phyloP scores from a whole-genome alignment of 1,284 basidiomycete species.

The Cerioporus squamosus region DNA sequence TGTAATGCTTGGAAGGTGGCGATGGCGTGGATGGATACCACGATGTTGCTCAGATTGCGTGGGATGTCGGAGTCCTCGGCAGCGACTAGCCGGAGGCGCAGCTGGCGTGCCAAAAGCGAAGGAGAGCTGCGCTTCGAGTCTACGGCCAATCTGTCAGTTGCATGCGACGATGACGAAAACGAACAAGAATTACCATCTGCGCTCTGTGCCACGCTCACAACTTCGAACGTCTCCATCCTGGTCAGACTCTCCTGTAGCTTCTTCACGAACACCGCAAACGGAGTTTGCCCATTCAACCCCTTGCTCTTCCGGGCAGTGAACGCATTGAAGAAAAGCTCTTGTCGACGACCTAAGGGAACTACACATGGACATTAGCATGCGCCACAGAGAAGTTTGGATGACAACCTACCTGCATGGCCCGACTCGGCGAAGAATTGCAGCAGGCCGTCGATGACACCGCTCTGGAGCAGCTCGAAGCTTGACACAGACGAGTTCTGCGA shows the following conservation, averaged over 20 bases:
- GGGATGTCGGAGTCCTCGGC: constrained; percentile 88
- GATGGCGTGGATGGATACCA: constrained; percentile 95
- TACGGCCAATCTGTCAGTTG: constrained; percentile 31
- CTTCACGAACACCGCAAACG: constrained; percentile 87
- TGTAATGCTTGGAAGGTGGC: constrained; percentile 95
- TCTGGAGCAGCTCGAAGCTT: constrained; percentile 95
- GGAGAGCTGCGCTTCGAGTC: constrained; percentile 88
- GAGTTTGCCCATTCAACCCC: constrained; percentile 51
- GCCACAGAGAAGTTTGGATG: background rate
- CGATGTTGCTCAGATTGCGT: constrained; percentile 83
- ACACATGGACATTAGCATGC: background rate
- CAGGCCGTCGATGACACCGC: constrained; percentile 89
- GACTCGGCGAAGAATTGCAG: constrained; percentile 82
- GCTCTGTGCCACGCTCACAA: constrained; percentile 82
- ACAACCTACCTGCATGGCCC: constrained; percentile 53
- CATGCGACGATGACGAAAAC: background rate
- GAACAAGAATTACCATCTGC: constrained; percentile 58
- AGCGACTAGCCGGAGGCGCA: constrained; percentile 87
- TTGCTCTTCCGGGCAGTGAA: constrained; percentile 64
- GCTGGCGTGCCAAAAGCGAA: constrained; percentile 84
- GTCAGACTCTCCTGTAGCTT: constrained; percentile 94
- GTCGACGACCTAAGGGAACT: constrained; percentile 65
- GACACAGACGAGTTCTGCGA: constrained; percentile 84
- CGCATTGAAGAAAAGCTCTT: constrained; percentile 76
- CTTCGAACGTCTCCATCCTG: constrained; percentile 93